A percentile compares a stretch with the other conserved stretches of the same genome.
These are phyloP conservation scores for Medicago lupulina DNA, from an alignment of 306 rosid genomes.

Conservation along the genomic window DNA sequence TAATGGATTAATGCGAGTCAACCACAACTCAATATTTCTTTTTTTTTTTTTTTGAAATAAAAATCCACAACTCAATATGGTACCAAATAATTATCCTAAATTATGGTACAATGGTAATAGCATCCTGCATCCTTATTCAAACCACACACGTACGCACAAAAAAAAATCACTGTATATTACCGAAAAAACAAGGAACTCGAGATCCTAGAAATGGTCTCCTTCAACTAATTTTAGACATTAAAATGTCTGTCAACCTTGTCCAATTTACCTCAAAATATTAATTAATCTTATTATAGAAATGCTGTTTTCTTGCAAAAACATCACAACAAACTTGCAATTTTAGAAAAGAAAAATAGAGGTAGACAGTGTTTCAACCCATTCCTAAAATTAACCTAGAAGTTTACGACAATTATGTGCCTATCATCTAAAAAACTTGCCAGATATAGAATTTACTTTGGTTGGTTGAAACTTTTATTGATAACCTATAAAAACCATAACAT, in stretches of 20 bases:
- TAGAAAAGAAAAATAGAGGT: not conserved
- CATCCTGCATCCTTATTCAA: not conserved
- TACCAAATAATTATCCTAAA: too few relatives aligned
- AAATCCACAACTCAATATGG: too few relatives aligned
- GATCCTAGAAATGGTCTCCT: not conserved
- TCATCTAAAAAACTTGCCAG: not conserved
- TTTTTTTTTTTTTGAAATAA: too few relatives aligned
- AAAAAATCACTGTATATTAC: too few relatives aligned
- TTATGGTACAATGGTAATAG: not conserved
- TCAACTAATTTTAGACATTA: not conserved
- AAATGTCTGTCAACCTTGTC: not conserved
- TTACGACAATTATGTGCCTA: not conserved
- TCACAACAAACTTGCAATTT: not conserved
- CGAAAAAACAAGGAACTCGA: not conserved
- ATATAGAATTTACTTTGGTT: not conserved
- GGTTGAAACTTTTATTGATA: not conserved
- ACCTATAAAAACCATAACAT: conserved; percentile 20
- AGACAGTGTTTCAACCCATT: not conserved
- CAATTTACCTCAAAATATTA: not conserved
- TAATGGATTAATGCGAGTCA: too few relatives aligned
- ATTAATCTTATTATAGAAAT: not conserved
- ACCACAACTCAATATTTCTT: too few relatives aligned
- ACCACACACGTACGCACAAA: not conserved
- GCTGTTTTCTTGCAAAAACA: not conserved
- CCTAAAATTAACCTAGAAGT: conserved; percentile 14